Percentiles rank a stretch among this genome's conserved stretches.
These are phyloP conservation scores for Leccinum truebloodii DNA, from an alignment of 768 basidiomycete species.

Conservation along the genomic window DNA sequence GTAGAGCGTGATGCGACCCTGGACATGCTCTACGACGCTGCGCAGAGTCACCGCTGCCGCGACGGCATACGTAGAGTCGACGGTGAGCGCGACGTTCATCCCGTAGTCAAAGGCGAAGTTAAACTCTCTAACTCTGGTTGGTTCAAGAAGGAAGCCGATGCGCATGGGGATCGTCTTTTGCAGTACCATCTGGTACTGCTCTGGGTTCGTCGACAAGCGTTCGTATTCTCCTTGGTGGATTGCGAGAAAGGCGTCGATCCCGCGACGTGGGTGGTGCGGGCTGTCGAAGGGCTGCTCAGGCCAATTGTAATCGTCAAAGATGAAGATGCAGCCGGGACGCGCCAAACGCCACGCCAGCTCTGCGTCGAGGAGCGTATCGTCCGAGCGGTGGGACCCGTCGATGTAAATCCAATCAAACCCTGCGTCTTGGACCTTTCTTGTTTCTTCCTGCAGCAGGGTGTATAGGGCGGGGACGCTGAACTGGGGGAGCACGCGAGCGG, in stretches of 20 bases:
- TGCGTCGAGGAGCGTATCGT: slow-evolving; percentile 61
- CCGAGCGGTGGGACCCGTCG: slow-evolving; percentile 60
- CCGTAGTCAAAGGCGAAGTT: slow-evolving; percentile 42
- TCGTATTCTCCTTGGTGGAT: slow-evolving; percentile 53
- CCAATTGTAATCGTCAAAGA: slow-evolving; percentile 64
- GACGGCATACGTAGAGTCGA: slow-evolving; percentile 48
- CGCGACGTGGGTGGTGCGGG: slow-evolving; percentile 54
- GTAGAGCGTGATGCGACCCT: slow-evolving; percentile 47
- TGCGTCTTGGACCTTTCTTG: slow-evolving; percentile 24
- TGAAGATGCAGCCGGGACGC: slow-evolving; percentile 48
- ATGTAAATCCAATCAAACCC: slow-evolving; percentile 64
- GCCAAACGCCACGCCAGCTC: slow-evolving; percentile 60
- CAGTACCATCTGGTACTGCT: slow-evolving; percentile 54
- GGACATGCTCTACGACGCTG: slow-evolving; percentile 39
- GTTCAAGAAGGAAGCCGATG: slow-evolving; percentile 45
- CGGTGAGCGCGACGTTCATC: slow-evolving; percentile 46
- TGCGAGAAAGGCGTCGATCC: slow-evolving; percentile 54
- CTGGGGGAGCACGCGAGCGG: slow-evolving; percentile 46
- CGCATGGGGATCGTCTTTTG: slow-evolving; percentile 52
- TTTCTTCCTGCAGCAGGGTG: slow-evolving; percentile 49
- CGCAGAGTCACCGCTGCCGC: slow-evolving; percentile 49
- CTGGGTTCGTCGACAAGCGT: slow-evolving; percentile 34
- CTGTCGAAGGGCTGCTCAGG: slow-evolving; percentile 47
- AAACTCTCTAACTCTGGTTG: neutral
- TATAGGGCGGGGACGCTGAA: slow-evolving; percentile 57